phyloP scores from a whole-genome alignment of 2,329 filamentous ascomycete species.

The Neofusicoccum umdonicola region DNA sequence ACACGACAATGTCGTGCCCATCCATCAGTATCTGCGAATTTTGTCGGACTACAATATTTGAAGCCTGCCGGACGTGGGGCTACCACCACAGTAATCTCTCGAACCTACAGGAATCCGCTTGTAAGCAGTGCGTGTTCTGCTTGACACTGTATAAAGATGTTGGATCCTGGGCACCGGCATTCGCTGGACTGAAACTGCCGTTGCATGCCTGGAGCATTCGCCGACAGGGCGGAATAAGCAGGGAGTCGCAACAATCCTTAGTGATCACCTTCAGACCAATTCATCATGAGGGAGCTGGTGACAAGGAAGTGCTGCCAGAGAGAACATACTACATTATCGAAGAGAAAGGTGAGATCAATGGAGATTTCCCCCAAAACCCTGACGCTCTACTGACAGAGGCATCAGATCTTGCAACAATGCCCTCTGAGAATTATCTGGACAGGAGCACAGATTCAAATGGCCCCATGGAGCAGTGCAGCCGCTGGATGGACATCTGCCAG shows the following conservation, averaged over 20 bases:
- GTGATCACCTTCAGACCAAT: slow-evolving; percentile 24
- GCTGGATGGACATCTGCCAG: slow-evolving; percentile 25
- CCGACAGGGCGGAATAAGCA: slow-evolving; percentile 19
- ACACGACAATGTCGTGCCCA: slow-evolving; percentile 26
- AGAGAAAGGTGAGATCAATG: slow-evolving; percentile 18
- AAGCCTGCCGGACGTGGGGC: neutral
- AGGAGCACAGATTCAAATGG: slow-evolving; percentile 12
- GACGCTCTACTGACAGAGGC: neutral
- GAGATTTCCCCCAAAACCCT: neutral
- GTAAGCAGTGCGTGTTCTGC: slow-evolving; percentile 22
- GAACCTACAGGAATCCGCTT: neutral
- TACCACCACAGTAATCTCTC: neutral
- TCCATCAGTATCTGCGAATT: slow-evolving; percentile 27
- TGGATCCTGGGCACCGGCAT: slow-evolving; percentile 16
- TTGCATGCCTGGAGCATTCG: slow-evolving; percentile 25
- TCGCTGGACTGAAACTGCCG: slow-evolving; percentile 17
- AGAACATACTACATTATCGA: slow-evolving; percentile 24
- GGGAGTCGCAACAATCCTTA: slow-evolving; percentile 22
- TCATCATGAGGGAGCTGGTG: neutral
- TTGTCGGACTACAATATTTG: neutral
- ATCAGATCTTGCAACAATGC: slow-evolving; percentile 6
- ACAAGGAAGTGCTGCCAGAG: slow-evolving; percentile 17
- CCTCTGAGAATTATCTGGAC: slow-evolving; percentile 19
- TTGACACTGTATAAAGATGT: slow-evolving; percentile 20
- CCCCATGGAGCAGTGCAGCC: slow-evolving; percentile 13